These are phyloP conservation scores for Lachnellula arida DNA, from an alignment of 2,329 filamentous ascomycete genomes.

Conservation along the genomic window DNA sequence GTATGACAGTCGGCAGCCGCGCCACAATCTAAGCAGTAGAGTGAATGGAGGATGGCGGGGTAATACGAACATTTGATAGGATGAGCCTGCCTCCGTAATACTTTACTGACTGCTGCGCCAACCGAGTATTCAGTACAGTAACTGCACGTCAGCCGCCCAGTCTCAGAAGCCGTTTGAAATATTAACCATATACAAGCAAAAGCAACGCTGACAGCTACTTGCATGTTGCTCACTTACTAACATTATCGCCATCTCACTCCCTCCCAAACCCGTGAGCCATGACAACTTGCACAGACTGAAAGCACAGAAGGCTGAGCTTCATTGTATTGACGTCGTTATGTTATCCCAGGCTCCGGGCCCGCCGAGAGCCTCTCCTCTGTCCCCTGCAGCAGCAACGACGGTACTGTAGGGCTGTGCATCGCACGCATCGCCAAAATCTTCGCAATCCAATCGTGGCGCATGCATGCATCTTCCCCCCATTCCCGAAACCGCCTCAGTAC, in stretches of 20 bases:
- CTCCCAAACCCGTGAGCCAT: no score
- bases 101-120: not conserved
- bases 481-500: no score
- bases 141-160: not conserved
- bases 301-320: constrained; percentile 7
- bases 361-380: constrained; percentile 6
- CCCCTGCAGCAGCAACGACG: not conserved
- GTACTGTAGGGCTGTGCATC: not conserved
- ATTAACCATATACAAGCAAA: not conserved
- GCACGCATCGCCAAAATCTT: no score
- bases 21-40: not conserved
- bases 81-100: not conserved
- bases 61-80: not conserved
- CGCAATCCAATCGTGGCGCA: no score
- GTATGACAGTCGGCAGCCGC: not conserved
- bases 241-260: no score
- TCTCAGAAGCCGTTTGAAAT: not conserved
- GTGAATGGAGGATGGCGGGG: not conserved
- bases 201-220: not conserved
- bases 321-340: constrained; percentile 7
- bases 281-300: no score
- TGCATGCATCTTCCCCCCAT: no score
- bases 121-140: not conserved
- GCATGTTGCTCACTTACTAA: no score
- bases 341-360: constrained; percentile 8